Evolutionary conservation across 75 land plant species (phyloP).

Genomic region (Ceratopteris richardii): DNA sequence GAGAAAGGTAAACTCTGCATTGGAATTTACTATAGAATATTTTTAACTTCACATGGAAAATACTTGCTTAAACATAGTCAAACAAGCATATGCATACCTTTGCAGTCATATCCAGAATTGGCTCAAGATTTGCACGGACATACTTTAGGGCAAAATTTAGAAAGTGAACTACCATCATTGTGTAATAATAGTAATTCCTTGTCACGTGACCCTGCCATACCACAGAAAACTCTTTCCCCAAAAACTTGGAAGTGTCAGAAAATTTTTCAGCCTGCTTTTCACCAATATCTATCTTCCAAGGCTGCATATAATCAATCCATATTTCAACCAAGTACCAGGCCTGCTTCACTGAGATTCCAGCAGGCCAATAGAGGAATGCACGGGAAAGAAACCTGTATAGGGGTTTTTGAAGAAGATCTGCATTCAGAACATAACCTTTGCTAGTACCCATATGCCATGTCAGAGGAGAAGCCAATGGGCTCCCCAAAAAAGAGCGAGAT

Average conservation of each 20-base stretch:
- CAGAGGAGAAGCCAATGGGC: slow-evolving; percentile 11
- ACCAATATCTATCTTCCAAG: slow-evolving; percentile 40
- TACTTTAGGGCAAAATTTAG: slow-evolving; percentile 83
- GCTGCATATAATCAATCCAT: slow-evolving; percentile 69
- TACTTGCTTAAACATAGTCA: too few species aligned
- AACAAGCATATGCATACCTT: slow-evolving; percentile 38
- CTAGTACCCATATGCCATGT: slow-evolving; percentile 6
- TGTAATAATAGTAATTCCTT: slow-evolving; percentile 66
- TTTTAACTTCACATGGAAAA: too few species aligned
- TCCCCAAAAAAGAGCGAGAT: slow-evolving; percentile 19
- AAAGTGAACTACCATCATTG: slow-evolving; percentile 65
- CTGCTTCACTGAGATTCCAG: slow-evolving; percentile 61
- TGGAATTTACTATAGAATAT: too few species aligned
- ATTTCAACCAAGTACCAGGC: slow-evolving; percentile 42
- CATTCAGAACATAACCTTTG: slow-evolving; percentile 35
- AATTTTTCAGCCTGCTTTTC: neutral
- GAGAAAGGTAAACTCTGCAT: too few species aligned
- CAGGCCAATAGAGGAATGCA: slow-evolving; percentile 61
- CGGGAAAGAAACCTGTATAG: slow-evolving; percentile 70
- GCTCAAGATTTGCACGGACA: slow-evolving; percentile 46
- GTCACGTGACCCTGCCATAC: slow-evolving; percentile 60
- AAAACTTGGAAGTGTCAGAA: neutral
- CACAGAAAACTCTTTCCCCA: slow-evolving; percentile 13
- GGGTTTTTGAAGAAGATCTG: slow-evolving; percentile 49
- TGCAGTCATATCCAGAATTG: slow-evolving; percentile 48